Percentiles rank a stretch among this genome's conserved stretches.
These are phyloP conservation scores for Puccinellia tenuiflora DNA, from an alignment of 176 grass and related monocot species.

Conservation along the genomic window DNA sequence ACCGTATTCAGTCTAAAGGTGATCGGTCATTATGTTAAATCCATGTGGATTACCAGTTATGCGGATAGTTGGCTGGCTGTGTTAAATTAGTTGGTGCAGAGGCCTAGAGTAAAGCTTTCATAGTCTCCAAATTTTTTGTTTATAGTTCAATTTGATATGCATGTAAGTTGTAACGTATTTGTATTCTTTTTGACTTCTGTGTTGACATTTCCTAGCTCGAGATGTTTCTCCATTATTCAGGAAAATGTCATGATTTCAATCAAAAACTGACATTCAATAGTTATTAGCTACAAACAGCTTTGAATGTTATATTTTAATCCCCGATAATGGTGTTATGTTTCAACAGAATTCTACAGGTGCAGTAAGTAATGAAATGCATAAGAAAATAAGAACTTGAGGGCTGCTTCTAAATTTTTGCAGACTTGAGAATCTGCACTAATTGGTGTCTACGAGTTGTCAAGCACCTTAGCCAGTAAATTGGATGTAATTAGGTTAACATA, in stretches of 20 bases:
- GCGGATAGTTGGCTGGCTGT: background rate
- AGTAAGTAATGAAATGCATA: background rate
- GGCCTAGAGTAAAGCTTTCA: background rate
- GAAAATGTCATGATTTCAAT: background rate
- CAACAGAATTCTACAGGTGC: background rate
- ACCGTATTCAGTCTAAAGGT: background rate
- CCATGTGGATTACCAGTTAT: background rate
- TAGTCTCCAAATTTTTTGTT: background rate
- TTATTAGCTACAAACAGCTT: background rate
- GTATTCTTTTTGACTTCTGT: background rate
- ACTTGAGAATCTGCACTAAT: background rate
- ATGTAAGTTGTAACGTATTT: background rate
- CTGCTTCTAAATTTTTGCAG: background rate
- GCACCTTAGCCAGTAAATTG: background rate
- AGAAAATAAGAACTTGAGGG: background rate
- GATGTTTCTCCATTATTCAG: background rate
- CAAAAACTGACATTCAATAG: conserved; percentile 13
- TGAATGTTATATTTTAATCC: background rate
- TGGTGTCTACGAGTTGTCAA: background rate
- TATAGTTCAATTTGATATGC: background rate
- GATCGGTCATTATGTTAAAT: background rate
- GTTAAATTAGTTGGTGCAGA: background rate
- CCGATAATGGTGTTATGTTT: background rate
- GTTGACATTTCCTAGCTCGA: background rate
- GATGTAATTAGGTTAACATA: background rate